Conservation (phyloP, 306 rosid species). For the Luffa aegyptiaca region DNA sequence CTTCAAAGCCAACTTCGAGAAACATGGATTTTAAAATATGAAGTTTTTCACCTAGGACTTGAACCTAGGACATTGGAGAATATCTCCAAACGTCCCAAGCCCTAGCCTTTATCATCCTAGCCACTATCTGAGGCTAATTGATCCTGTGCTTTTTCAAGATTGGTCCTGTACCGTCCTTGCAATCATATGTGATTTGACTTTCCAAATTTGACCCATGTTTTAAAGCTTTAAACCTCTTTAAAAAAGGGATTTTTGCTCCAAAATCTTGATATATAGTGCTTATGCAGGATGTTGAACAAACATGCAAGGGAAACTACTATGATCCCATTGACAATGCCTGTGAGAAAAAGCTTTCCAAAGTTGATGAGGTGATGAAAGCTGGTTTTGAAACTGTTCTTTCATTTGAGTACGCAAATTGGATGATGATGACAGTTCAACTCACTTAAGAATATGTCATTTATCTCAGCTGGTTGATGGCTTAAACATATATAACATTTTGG, state of each 20-base stretch:
- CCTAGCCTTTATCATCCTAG: neutral
- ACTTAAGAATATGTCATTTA: conserved; percentile 13
- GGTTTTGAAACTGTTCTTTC: neutral
- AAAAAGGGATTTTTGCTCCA: neutral
- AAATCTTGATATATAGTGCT: neutral
- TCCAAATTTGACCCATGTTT: neutral
- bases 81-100: neutral
- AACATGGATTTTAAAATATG: neutral
- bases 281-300: conserved; percentile 37
- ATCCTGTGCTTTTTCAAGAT: neutral
- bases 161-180: neutral
- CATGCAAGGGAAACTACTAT: conserved; percentile 58
- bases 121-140: neutral
- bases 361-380: conserved; percentile 51
- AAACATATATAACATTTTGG: conserved; percentile 77
- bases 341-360: conserved; percentile 31
- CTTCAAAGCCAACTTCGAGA: neutral
- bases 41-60: neutral
- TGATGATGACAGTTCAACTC: conserved; percentile 4
- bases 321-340: conserved; percentile 27
- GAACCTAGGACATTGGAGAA: neutral
- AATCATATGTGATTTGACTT: neutral
- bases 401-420: neutral
- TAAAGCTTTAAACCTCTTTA: neutral
- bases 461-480: conserved; percentile 45